Percentiles rank a stretch among this genome's conserved stretches.
Evolutionary conservation across 208 protist genomes (phyloP).

Genomic region (Wallacemonas sp.): DNA sequence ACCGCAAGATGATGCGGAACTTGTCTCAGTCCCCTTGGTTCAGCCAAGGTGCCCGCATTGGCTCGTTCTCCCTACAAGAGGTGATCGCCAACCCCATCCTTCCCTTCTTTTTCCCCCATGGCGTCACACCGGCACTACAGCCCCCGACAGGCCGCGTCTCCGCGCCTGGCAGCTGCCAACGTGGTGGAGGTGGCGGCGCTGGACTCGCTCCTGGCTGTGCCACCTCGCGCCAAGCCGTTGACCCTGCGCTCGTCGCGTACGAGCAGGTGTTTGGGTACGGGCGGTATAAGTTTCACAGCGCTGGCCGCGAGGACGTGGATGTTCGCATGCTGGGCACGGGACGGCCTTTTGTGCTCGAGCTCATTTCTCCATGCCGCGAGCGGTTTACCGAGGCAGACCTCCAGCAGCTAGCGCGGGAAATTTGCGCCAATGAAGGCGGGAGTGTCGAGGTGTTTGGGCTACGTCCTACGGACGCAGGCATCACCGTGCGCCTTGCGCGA

Average conservation of each 20-base stretch:
- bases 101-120: slow-evolving; percentile 79
- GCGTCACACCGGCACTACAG: slow-evolving; percentile 28
- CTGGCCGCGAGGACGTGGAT: slow-evolving; percentile 94
- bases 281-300: slow-evolving; percentile 91
- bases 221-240: slow-evolving; percentile 3
- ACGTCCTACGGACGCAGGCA: slow-evolving; percentile 49
- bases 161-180: not conserved
- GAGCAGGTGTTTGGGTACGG: slow-evolving; percentile 72
- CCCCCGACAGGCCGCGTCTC: not conserved
- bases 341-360: slow-evolving; percentile 92
- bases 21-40: slow-evolving; percentile 92
- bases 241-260: slow-evolving; percentile 20
- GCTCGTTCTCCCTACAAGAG: slow-evolving; percentile 82
- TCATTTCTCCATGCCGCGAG: slow-evolving; percentile 68
- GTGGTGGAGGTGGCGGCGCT: not conserved
- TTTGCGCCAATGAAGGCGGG: slow-evolving; percentile 64
- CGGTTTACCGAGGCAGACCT: slow-evolving; percentile 58
- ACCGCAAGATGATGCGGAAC: slow-evolving; percentile 81
- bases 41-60: slow-evolving; percentile 62
- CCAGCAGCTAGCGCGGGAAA: slow-evolving; percentile 21
- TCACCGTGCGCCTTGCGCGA: slow-evolving; percentile 76
- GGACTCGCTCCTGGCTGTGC: not conserved
- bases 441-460: slow-evolving; percentile 65
- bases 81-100: slow-evolving; percentile 78
- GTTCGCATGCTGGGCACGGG: slow-evolving; percentile 95